Conservation (phyloP, 441 rosid genomes). For the Rhodomyrtus psidioides region DNA sequence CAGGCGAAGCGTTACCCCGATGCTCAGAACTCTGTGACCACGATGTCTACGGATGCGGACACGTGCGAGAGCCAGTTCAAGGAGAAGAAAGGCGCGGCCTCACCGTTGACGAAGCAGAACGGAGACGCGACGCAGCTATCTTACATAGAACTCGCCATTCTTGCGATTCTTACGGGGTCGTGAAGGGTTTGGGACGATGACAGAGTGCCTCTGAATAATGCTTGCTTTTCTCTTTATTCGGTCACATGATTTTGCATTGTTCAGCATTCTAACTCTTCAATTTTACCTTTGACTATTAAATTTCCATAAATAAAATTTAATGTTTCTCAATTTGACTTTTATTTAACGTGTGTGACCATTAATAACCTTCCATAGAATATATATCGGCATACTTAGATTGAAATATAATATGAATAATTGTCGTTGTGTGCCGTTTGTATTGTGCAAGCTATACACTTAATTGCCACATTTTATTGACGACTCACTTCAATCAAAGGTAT, state of each 20-base stretch:
- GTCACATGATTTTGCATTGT: too few relatives aligned
- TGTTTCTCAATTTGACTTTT: not conserved
- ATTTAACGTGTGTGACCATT: not conserved
- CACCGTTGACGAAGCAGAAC: too few relatives aligned
- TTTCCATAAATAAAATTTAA: not conserved
- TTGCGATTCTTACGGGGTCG: too few relatives aligned
- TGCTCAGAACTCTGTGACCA: accelerated
- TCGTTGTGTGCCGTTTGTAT: too few relatives aligned
- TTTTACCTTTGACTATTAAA: not conserved
- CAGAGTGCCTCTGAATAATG: not conserved
- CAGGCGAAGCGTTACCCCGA: not conserved
- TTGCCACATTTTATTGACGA: not conserved
- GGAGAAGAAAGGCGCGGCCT: not conserved
- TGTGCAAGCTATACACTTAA: too few relatives aligned
- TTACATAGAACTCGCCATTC: too few relatives aligned
- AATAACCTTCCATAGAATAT: not conserved
- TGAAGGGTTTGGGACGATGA: too few relatives aligned
- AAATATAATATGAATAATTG: not conserved
- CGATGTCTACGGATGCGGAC: not conserved
- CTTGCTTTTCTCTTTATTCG: too few relatives aligned
- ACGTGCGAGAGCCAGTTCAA: not conserved
- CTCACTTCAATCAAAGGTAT: not conserved
- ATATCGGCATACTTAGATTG: not conserved
- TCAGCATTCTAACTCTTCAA: too few relatives aligned
- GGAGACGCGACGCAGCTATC: too few relatives aligned